Conservation (phyloP, 2,329 filamentous ascomycete species). For the Ceratocystis eucalypticola region DNA sequence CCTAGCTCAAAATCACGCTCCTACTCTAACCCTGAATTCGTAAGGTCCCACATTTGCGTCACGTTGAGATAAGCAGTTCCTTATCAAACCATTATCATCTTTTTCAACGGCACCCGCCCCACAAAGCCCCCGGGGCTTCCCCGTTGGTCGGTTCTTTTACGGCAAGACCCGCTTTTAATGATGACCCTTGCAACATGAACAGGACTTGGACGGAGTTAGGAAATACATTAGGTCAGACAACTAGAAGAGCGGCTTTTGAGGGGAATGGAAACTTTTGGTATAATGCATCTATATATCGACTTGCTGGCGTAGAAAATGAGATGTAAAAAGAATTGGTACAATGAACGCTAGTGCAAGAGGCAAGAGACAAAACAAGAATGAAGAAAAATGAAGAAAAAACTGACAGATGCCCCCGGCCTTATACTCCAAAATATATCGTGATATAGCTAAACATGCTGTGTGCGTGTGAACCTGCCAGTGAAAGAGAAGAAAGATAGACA, state of each 20-base stretch:
- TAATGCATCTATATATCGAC: neutral
- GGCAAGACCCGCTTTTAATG: neutral
- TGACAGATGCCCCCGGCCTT: neutral
- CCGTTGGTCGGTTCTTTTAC: slow-evolving; percentile 1
- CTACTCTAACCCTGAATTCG: too few relatives aligned
- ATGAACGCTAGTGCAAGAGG: neutral
- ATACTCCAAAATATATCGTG: neutral
- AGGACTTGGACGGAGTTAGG: neutral
- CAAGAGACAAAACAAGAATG: neutral
- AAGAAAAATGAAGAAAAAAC: neutral
- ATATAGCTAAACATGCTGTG: neutral
- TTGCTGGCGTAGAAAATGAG: neutral
- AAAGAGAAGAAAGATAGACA: neutral
- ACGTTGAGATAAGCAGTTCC: neutral
- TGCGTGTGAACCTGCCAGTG: neutral
- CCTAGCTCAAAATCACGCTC: neutral
- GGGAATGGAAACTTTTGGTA: neutral
- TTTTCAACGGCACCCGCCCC: neutral
- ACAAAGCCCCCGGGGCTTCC: slow-evolving; percentile 1
- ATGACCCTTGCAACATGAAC: too few relatives aligned
- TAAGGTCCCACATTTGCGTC: neutral
- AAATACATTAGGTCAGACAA: neutral
- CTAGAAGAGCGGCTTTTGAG: neutral
- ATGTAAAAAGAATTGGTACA: neutral
- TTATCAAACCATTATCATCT: neutral